Conservation (phyloP, 805 yeast species). For the Teunomyces kruisii region DNA sequence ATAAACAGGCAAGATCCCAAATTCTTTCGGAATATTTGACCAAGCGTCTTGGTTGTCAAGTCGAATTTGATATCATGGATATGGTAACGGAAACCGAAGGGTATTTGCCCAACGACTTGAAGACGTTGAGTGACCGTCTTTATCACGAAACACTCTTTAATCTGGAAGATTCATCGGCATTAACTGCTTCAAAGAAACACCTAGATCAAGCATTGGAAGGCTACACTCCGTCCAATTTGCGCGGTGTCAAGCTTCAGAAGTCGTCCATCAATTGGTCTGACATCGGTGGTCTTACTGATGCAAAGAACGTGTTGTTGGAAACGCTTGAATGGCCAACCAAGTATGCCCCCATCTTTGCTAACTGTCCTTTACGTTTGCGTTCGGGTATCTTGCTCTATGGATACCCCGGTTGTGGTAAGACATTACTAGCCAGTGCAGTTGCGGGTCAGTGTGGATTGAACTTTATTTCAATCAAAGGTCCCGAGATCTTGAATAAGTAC, state of each 20-base stretch:
- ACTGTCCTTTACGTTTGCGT: conserved; percentile 81
- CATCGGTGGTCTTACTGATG: conserved; percentile 82
- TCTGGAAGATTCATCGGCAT: not conserved
- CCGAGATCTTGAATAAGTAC: conserved; percentile 90
- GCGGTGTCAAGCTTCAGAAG: conserved; percentile 85
- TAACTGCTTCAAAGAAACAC: conserved; percentile 29
- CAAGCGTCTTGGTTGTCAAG: conserved; percentile 24
- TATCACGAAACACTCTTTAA: conserved; percentile 48
- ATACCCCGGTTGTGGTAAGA: conserved; percentile 97
- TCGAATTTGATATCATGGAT: conserved; percentile 45
- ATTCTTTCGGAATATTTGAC: conserved; percentile 43
- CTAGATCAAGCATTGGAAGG: conserved; percentile 62
- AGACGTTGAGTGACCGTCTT: conserved; percentile 67
- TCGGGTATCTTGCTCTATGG: conserved; percentile 92
- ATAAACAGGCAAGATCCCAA: conserved; percentile 54
- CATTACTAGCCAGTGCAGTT: conserved; percentile 87
- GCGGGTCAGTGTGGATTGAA: conserved; percentile 93
- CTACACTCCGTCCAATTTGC: conserved; percentile 74
- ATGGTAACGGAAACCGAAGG: conserved; percentile 78
- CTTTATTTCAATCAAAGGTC: conserved; percentile 92
- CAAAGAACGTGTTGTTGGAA: conserved; percentile 74
- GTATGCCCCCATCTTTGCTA: conserved; percentile 91
- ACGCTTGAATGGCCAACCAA: conserved; percentile 97
- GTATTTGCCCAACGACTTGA: conserved; percentile 79
- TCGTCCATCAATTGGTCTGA: conserved; percentile 77